Evolutionary conservation across 495 filamentous ascomycete species (phyloP).

Genomic region (Stereocaulon alpinum): DNA sequence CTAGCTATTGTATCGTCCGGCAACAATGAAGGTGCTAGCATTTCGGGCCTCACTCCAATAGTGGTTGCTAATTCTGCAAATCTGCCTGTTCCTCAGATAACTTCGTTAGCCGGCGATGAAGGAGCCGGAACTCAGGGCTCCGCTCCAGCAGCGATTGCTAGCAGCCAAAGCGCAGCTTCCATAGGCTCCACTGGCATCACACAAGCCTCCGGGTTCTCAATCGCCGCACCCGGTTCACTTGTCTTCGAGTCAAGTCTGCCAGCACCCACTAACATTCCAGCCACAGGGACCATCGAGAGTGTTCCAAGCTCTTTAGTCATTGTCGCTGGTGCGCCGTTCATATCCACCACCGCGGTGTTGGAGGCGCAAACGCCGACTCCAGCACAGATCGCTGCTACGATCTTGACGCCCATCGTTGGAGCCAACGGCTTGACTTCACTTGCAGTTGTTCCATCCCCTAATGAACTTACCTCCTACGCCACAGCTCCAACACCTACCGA

Average conservation of each 20-base stretch:
- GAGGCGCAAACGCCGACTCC: not conserved
- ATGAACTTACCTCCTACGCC: not conserved
- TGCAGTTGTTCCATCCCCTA: not conserved
- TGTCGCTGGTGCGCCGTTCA: not conserved
- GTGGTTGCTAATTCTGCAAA: too few species aligned
- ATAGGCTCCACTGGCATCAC: not conserved
- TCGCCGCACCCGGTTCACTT: not conserved
- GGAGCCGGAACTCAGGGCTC: not conserved
- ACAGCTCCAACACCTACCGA: not conserved
- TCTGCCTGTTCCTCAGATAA: too few species aligned
- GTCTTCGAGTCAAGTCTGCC: not conserved
- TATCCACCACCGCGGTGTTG: not conserved
- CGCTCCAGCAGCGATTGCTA: not conserved
- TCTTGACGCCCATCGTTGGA: not conserved
- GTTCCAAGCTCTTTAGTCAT: not conserved
- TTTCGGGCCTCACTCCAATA: too few species aligned
- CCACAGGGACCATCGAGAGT: not conserved
- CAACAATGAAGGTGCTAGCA: too few species aligned
- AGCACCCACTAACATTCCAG: not conserved
- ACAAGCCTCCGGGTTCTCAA: not conserved
- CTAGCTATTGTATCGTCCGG: too few species aligned
- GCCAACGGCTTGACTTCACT: constrained; percentile 5
- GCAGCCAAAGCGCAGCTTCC: not conserved
- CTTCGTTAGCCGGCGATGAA: too few species aligned
- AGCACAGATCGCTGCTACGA: not conserved